These are phyloP conservation scores for Kalaharituber pfeilii DNA, from an alignment of 2,329 filamentous ascomycete genomes.

Conservation along the genomic window DNA sequence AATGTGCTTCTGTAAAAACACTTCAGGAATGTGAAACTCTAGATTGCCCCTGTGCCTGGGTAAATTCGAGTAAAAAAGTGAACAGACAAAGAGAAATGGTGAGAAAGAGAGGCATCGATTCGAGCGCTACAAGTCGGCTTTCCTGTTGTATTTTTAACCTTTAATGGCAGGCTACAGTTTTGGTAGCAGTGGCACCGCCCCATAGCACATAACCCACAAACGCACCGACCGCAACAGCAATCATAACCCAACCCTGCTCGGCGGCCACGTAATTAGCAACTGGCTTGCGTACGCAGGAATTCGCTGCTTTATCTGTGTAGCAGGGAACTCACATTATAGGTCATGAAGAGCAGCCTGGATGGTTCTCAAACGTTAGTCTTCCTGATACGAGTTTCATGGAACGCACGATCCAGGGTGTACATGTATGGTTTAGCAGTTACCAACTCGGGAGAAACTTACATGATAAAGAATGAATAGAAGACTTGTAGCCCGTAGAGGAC, in stretches of 20 bases:
- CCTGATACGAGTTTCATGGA: too few relatives aligned
- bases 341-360: slow-evolving; percentile 98
- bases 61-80: too few relatives aligned
- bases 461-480: slow-evolving; percentile 98
- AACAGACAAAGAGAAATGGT: too few relatives aligned
- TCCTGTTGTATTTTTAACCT: not conserved
- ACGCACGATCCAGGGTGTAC: too few relatives aligned
- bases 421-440: too few relatives aligned
- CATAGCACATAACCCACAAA: slow-evolving; percentile 76
- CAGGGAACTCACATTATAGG: slow-evolving; percentile 51
- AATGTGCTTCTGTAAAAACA: too few relatives aligned
- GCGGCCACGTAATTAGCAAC: not conserved
- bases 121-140: too few relatives aligned
- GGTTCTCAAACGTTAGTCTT: not conserved
- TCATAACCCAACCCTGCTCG: slow-evolving; percentile 65
- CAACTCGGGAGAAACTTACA: slow-evolving; percentile 52
- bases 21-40: too few relatives aligned
- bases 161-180: slow-evolving; percentile 82
- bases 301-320: not conserved
- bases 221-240: slow-evolving; percentile 72
- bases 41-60: too few relatives aligned
- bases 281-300: too few relatives aligned
- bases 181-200: slow-evolving; percentile 49
- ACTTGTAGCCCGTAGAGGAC: slow-evolving; percentile 79
- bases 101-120: too few relatives aligned